These are phyloP conservation scores for Saccharomycopsis amapae DNA, from an alignment of 805 yeast genomes.

Conservation along the genomic window DNA sequence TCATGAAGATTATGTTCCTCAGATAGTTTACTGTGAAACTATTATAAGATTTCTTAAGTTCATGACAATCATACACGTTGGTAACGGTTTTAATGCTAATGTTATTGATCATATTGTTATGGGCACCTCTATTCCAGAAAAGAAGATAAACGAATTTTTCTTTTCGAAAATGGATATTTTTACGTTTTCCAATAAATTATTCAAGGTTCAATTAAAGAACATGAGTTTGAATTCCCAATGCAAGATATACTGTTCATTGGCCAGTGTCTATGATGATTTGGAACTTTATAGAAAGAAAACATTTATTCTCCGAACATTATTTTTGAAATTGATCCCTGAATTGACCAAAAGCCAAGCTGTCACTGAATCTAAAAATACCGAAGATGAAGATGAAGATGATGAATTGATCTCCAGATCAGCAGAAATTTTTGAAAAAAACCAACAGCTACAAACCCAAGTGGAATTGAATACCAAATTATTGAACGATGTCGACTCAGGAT, in stretches of 20 bases:
- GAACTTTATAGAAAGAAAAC: constrained; percentile 61
- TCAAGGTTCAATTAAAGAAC: constrained; percentile 37
- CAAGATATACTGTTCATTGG: constrained; percentile 56
- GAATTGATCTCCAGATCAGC: constrained; percentile 12
- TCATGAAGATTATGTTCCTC: constrained; percentile 75
- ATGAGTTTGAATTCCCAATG: constrained; percentile 49
- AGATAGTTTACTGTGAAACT: constrained; percentile 66
- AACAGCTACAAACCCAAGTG: constrained; percentile 20
- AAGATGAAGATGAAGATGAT: constrained; percentile 10
- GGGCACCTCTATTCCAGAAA: constrained; percentile 27
- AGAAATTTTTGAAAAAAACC: constrained; percentile 16
- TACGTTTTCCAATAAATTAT: constrained; percentile 39
- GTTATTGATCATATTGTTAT: constrained; percentile 41
- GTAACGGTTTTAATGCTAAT: constrained; percentile 39
- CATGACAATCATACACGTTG: constrained; percentile 44
- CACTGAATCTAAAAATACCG: constrained; percentile 10
- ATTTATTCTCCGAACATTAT: constrained; percentile 58
- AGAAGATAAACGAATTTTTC: constrained; percentile 16
- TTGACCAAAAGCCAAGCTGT: constrained; percentile 23
- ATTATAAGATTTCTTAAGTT: constrained; percentile 57
- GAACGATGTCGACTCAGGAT: neutral
- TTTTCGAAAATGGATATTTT: constrained; percentile 40
- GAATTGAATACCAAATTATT: constrained; percentile 18
- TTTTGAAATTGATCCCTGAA: constrained; percentile 44
- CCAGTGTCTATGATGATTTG: constrained; percentile 54